These are phyloP conservation scores for Penicillium malachiteum DNA, from an alignment of 495 filamentous ascomycete genomes.

Conservation along the genomic window DNA sequence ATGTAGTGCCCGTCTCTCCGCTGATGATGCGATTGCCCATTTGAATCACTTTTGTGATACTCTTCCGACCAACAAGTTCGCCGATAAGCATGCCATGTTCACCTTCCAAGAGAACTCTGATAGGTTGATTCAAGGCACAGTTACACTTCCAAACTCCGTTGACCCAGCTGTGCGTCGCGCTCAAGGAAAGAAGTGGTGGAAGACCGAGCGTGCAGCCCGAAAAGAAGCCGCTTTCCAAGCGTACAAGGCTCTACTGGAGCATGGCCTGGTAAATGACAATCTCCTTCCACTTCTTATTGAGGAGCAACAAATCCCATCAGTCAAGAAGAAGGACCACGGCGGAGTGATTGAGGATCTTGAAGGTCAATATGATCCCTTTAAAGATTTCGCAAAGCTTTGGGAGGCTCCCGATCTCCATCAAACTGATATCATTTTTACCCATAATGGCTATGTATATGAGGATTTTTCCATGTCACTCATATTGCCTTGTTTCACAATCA, in stretches of 20 bases:
- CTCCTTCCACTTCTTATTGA: slow-evolving; percentile 56
- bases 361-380: slow-evolving; percentile 63
- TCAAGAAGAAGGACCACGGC: slow-evolving; percentile 25
- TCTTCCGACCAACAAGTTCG: slow-evolving; percentile 56
- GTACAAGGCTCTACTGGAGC: slow-evolving; percentile 66
- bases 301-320: too few relatives aligned
- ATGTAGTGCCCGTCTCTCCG: slow-evolving; percentile 68
- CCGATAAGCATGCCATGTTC: slow-evolving; percentile 51
- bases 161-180: slow-evolving; percentile 58
- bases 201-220: slow-evolving; percentile 69
- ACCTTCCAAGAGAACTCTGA: slow-evolving; percentile 31
- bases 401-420: slow-evolving; percentile 30
- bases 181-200: slow-evolving; percentile 57
- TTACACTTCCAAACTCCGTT: slow-evolving; percentile 72
- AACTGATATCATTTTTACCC: slow-evolving; percentile 28
- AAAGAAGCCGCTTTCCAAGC: slow-evolving; percentile 86
- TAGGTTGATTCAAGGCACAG: slow-evolving; percentile 30
- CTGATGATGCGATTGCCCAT: slow-evolving; percentile 69
- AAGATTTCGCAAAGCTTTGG: slow-evolving; percentile 58
- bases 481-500: slow-evolving; percentile 44
- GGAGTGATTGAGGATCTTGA: slow-evolving; percentile 41
- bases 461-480: slow-evolving; percentile 44
- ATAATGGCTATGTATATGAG: slow-evolving; percentile 27
- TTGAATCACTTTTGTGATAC: slow-evolving; percentile 79
- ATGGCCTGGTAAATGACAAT: slow-evolving; percentile 74